phyloP scores from a whole-genome alignment of 169 alveolate genomes.

The Plasmodium berghei region DNA sequence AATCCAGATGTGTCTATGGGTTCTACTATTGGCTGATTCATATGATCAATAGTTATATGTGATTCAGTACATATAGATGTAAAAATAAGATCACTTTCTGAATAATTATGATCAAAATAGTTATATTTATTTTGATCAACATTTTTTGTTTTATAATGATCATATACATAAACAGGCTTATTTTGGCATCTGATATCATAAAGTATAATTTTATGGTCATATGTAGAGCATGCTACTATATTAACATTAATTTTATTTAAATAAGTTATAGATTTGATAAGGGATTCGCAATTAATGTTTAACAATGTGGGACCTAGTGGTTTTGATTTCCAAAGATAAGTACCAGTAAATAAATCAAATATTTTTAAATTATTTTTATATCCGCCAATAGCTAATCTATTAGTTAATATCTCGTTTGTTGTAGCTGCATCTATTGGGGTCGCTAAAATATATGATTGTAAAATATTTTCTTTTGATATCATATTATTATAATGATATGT shows the following conservation, averaged over 20 bases:
- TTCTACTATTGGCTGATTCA: too few relatives aligned
- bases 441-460: constrained; percentile 76
- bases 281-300: constrained; percentile 77
- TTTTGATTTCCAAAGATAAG: constrained; percentile 82
- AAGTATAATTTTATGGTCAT: constrained; percentile 78
- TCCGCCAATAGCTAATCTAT: constrained; percentile 82
- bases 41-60: constrained; percentile 10
- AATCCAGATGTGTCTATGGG: too few relatives aligned
- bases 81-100: constrained; percentile 62
- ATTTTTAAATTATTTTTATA: constrained; percentile 77
- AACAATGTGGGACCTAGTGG: constrained; percentile 78
- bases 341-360: constrained; percentile 81
- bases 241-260: constrained; percentile 80
- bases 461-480: constrained; percentile 44
- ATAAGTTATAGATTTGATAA: constrained; percentile 77
- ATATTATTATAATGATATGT: constrained; percentile 64
- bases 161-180: constrained; percentile 82
- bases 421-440: constrained; percentile 78
- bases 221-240: constrained; percentile 78
- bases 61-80: constrained; percentile 44
- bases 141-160: constrained; percentile 78
- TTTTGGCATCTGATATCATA: constrained; percentile 82
- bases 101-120: constrained; percentile 57
- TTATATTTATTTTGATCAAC: constrained; percentile 30
- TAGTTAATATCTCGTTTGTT: constrained; percentile 76